These are phyloP conservation scores for Galerina marginata DNA, from an alignment of 768 basidiomycete species.

Conservation along the genomic window DNA sequence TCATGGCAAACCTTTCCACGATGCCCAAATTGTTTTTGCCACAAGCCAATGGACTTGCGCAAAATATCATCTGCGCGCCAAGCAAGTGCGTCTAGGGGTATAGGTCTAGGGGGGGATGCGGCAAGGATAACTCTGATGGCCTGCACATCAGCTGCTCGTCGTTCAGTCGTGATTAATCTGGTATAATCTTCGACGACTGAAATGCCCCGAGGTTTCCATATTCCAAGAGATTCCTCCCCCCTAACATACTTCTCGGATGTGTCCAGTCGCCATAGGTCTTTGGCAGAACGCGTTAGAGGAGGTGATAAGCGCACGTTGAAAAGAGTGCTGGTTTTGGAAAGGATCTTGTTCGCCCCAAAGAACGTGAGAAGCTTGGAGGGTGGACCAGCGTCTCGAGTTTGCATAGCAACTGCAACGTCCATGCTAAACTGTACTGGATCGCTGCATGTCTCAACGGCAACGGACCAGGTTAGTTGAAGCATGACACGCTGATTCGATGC, in stretches of 20 bases:
- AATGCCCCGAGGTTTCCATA: constrained; percentile 89
- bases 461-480: constrained; percentile 75
- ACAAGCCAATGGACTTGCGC: constrained; percentile 71
- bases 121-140: constrained; percentile 81
- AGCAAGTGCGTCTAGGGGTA: constrained; percentile 55
- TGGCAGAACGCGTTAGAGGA: constrained; percentile 82
- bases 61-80: constrained; percentile 76
- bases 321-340: constrained; percentile 81
- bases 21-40: constrained; percentile 85
- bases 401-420: constrained; percentile 86
- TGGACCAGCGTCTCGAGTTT: constrained; percentile 82
- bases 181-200: constrained; percentile 88
- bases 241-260: constrained; percentile 94
- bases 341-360: constrained; percentile 77
- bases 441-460: constrained; percentile 82
- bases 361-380: constrained; percentile 80
- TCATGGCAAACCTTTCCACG: constrained; percentile 62
- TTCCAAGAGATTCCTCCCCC: constrained; percentile 83
- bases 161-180: constrained; percentile 72
- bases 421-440: constrained; percentile 89
- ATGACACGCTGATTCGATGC: constrained; percentile 78
- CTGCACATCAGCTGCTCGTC: constrained; percentile 86
- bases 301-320: constrained; percentile 85
- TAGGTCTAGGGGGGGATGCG: constrained; percentile 53
- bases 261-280: constrained; percentile 93